These are phyloP conservation scores for Eucalyptus tenuipes DNA, from an alignment of 345 rosid genomes.

Conservation along the genomic window DNA sequence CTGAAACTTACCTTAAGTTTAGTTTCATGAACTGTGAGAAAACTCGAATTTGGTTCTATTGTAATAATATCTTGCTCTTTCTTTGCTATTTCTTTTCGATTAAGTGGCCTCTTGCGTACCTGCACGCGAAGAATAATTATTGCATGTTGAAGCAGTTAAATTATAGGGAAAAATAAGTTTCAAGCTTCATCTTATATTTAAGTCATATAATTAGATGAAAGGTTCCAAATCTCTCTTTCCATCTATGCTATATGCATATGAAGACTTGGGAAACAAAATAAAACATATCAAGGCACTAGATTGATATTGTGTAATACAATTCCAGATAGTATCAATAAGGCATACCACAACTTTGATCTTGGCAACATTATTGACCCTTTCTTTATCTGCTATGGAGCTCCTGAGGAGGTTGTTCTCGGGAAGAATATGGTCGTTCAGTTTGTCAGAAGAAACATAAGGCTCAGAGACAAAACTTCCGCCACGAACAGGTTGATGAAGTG, in stretches of 20 bases:
- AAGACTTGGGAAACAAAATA: neutral
- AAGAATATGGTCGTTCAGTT: conserved; percentile 1
- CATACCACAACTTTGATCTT: conserved; percentile 61
- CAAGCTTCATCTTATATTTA: neutral
- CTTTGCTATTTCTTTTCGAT: conserved; percentile 36
- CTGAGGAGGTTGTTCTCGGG: conserved; percentile 23
- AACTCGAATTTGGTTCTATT: conserved; percentile 23
- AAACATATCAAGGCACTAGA: neutral
- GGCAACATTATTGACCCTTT: conserved; percentile 38
- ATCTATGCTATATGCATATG: neutral
- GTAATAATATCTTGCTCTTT: conserved; percentile 47
- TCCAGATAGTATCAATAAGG: neutral
- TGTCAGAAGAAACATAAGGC: conserved; percentile 5
- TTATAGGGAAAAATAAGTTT: neutral
- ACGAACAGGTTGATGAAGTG: conserved; percentile 7
- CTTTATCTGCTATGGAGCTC: conserved; percentile 37
- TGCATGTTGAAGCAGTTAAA: neutral
- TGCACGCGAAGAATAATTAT: neutral
- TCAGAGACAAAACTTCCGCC: conserved; percentile 21
- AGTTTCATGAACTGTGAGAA: conserved; percentile 39
- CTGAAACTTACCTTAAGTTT: conserved; percentile 31
- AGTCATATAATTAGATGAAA: neutral
- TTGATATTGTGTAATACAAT: neutral
- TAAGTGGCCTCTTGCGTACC: conserved; percentile 57
- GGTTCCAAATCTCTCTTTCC: neutral